Evolutionary conservation across 2,329 filamentous ascomycete genomes (phyloP).

Genomic region (Dendryphion nanum): DNA sequence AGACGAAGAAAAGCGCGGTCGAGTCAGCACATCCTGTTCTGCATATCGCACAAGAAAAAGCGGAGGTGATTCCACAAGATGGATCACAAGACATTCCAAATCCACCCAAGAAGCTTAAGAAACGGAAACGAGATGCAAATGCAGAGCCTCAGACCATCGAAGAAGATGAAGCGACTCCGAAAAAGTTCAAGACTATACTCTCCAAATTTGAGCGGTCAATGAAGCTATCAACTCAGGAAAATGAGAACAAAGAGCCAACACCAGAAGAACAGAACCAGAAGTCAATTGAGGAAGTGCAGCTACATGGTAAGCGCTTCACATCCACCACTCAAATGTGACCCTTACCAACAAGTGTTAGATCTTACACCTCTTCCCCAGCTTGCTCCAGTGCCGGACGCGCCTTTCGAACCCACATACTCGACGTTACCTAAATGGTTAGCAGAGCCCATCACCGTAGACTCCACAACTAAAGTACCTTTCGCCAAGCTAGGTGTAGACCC

Average conservation of each 20-base stretch:
- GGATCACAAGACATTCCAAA: constrained; percentile 9
- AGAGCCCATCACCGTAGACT: constrained; percentile 67
- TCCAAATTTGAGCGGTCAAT: constrained; percentile 46
- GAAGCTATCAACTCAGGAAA: constrained; percentile 11
- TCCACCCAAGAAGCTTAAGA: constrained; percentile 26
- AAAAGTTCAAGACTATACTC: constrained; percentile 41
- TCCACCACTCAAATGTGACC: no score
- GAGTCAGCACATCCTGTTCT: no score
- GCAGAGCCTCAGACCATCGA: no score
- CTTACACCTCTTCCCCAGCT: constrained; percentile 82
- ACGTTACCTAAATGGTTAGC: constrained; percentile 80
- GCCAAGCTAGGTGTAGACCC: constrained; percentile 61
- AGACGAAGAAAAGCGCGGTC: no score
- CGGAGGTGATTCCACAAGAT: not conserved
- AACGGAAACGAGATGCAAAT: no score
- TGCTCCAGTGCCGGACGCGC: constrained; percentile 56
- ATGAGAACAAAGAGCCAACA: constrained; percentile 9
- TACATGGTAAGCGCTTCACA: constrained; percentile 52
- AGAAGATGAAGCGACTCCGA: constrained; percentile 25
- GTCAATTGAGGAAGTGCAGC: constrained; percentile 41
- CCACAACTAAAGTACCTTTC: constrained; percentile 62
- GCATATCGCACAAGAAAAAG: no score
- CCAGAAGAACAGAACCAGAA: constrained; percentile 16
- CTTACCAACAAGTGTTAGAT: no score
- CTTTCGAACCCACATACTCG: constrained; percentile 66